These are phyloP conservation scores for Hanseniaspora pseudoguilliermondii DNA, from an alignment of 805 yeast genomes.

Conservation along the genomic window DNA sequence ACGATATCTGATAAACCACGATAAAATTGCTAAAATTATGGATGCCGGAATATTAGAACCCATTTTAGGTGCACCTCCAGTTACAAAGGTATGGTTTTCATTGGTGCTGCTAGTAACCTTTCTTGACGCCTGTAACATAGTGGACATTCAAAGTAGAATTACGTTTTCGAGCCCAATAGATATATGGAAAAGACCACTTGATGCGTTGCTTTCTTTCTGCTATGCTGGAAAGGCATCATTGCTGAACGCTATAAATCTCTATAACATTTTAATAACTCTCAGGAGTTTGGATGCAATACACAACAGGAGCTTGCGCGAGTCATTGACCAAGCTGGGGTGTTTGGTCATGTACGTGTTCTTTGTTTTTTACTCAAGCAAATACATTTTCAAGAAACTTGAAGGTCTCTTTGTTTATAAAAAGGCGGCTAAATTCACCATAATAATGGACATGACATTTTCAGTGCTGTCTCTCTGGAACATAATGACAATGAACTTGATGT, in stretches of 20 bases:
- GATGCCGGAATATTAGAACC: background rate
- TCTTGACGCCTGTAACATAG: background rate
- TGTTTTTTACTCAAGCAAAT: background rate
- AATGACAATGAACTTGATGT: background rate
- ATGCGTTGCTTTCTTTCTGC: background rate
- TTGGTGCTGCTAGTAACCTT: background rate
- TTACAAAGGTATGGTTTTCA: constrained; percentile 8
- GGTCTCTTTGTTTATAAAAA: background rate
- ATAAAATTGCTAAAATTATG: background rate
- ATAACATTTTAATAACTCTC: background rate
- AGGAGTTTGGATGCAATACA: background rate
- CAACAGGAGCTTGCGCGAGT: background rate
- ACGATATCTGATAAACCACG: no score
- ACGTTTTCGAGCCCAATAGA: background rate
- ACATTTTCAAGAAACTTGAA: background rate
- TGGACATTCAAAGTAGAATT: background rate
- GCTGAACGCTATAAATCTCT: background rate
- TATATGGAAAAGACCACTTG: background rate
- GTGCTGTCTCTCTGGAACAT: background rate
- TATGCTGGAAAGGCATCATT: background rate
- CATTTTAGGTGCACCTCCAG: constrained; percentile 6
- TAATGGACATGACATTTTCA: background rate
- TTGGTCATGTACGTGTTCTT: background rate
- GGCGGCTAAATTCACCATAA: background rate
- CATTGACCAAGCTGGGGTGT: background rate